Base-by-base conservation (phyloP, 192 early-diverging fungal genomes). In the Backusella macrospora region DNA sequence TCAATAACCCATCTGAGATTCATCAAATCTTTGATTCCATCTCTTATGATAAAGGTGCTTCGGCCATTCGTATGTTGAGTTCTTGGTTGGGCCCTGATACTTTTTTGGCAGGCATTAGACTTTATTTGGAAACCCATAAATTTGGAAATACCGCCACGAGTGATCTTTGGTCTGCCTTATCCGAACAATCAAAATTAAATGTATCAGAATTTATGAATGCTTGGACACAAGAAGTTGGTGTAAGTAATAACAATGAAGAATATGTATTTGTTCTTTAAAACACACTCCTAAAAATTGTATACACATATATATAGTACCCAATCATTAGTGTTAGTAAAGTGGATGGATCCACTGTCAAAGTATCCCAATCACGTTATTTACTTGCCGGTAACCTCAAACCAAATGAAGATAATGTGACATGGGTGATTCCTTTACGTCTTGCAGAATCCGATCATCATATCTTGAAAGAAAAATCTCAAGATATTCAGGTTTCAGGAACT, bases 21-120 rank as follows among this genome's bases (percentile, higher is more conserved):
- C 84, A 87, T 74, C 93, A 97, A 83, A 97, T 98, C 70, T 99
- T 99, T 78, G 97, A 99, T 75, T 92, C 93, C 44, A 96, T 98
- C 37, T 89, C 87, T 46, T 93, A 93, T 73, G 84, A 86, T 68
- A 97, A 99, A 80, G 97, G 97, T 6, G 95, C 92, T 3, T 90
- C 88, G 39, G 93, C 95, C 42, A 99, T 99, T 73, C 90, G 95
- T 63, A 96, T 97, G 96, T 78, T 99, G 52, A 91, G 89, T 71
- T 86, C 90, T 7, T 92, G 86, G 78, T 76, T 94, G 0, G 90
- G 89, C 1, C 78, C 84, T 7, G 84, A 94, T 34, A 82, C 82
- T 15, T 92, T 94, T 79, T 81, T 92, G 64, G 74, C 85, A 40
- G 92, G 92, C 21, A 81, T 93, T 15, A 85, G 87, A 49, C 74